phyloP scores from a whole-genome alignment of 2,329 filamentous ascomycete species.

The Berkeleyomyces basicola region DNA sequence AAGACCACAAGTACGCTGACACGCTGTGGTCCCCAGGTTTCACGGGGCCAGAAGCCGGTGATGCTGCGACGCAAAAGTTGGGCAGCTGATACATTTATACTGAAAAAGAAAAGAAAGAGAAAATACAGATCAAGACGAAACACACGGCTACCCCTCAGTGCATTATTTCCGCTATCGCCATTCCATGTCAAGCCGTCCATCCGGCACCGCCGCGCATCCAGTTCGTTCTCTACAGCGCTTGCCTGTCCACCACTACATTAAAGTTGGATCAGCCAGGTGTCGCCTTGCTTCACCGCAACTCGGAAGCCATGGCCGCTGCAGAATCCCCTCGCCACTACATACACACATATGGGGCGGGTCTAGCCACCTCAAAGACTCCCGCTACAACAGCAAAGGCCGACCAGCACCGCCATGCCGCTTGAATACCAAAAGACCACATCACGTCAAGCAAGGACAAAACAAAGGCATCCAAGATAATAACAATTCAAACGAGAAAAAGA shows the following conservation, averaged over 20 bases:
- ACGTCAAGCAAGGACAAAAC: background rate
- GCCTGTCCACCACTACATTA: background rate
- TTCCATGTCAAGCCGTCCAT: background rate
- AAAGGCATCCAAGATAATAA: slow-evolving; percentile 7
- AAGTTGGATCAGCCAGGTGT: background rate
- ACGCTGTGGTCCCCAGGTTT: background rate
- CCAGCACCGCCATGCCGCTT: background rate
- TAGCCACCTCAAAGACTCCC: background rate
- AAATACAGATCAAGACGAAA: background rate
- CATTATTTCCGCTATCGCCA: background rate
- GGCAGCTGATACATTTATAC: background rate
- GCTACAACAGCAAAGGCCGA: background rate
- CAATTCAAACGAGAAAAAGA: slow-evolving; percentile 4
- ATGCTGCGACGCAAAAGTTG: background rate
- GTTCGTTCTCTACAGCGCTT: background rate
- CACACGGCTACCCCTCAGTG: background rate
- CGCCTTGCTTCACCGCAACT: background rate
- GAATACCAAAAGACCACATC: background rate
- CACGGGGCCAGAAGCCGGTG: background rate
- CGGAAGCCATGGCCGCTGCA: background rate
- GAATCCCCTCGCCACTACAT: background rate
- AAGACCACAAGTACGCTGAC: slow-evolving; percentile 3
- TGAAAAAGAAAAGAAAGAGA: background rate
- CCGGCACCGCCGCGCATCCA: background rate
- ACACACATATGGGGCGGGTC: background rate